These are phyloP conservation scores for Wickerhamiella kazuoi DNA, from an alignment of 805 yeast genomes.

Conservation along the genomic window DNA sequence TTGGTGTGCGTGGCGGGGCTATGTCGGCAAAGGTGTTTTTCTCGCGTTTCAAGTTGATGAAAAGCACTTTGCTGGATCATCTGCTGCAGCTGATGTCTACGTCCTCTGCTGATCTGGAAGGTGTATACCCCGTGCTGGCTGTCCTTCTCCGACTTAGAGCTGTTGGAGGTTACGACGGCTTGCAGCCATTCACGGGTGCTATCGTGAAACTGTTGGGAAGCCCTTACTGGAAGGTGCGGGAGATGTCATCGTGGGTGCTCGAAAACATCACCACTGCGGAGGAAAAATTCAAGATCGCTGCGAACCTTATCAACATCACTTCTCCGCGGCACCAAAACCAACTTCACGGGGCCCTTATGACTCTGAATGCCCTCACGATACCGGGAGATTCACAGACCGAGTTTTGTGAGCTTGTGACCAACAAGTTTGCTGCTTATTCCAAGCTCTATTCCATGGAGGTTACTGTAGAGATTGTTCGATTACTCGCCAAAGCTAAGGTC, in stretches of 20 bases:
- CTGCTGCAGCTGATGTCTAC: slow-evolving; percentile 16
- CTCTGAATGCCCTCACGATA: slow-evolving; percentile 1
- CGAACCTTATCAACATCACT: slow-evolving; percentile 13
- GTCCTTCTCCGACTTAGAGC: slow-evolving; percentile 52
- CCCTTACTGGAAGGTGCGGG: slow-evolving; percentile 67
- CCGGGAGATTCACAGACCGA: not conserved
- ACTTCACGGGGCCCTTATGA: slow-evolving; percentile 6
- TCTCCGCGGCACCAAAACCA: slow-evolving; percentile 1
- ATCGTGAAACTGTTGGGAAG: slow-evolving; percentile 34
- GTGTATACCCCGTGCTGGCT: slow-evolving; percentile 58
- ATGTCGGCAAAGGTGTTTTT: slow-evolving; percentile 54
- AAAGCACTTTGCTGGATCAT: slow-evolving; percentile 27
- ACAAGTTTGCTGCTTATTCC: not conserved
- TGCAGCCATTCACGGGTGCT: slow-evolving; percentile 34
- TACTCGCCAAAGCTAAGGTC: not conserved
- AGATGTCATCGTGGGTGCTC: slow-evolving; percentile 61
- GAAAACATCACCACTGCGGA: slow-evolving; percentile 28
- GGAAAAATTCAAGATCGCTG: slow-evolving; percentile 17
- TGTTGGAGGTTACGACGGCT: slow-evolving; percentile 35
- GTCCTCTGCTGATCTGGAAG: slow-evolving; percentile 24
- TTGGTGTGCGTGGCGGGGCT: slow-evolving; percentile 32
- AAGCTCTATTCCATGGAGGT: slow-evolving; percentile 9
- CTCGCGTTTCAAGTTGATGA: slow-evolving; percentile 38
- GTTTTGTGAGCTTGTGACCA: not conserved
- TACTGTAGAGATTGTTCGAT: slow-evolving; percentile 6